These are phyloP conservation scores for Colletotrichum cordylinicola DNA, from an alignment of 2,329 filamentous ascomycete species.

Conservation along the genomic window DNA sequence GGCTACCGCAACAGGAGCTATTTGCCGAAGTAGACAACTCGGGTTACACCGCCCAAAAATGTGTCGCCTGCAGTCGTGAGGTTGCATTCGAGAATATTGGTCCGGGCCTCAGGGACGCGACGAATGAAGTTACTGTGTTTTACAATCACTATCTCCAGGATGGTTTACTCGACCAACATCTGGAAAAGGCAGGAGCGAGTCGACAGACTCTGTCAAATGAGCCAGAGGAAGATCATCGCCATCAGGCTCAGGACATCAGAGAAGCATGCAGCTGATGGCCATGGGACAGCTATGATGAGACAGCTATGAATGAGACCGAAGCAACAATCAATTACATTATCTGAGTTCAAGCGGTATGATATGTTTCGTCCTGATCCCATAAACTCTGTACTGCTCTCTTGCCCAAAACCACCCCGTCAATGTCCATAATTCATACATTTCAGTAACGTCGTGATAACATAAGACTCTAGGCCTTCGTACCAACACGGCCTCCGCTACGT, in stretches of 20 bases:
- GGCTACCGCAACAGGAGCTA: not conserved
- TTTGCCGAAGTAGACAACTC: not conserved
- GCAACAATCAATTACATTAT: slow-evolving; percentile 6
- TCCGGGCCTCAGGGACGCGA: not conserved
- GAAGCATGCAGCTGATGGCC: too few relatives aligned
- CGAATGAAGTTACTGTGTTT: not conserved
- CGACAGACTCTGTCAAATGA: too few relatives aligned
- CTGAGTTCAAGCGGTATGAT: not conserved
- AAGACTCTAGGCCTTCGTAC: not conserved
- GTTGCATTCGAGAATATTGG: not conserved
- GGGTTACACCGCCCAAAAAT: not conserved
- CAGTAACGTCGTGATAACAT: not conserved
- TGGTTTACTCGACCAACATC: not conserved
- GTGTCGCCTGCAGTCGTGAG: not conserved
- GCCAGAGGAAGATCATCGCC: too few relatives aligned
- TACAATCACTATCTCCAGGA: not conserved
- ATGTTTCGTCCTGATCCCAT: not conserved
- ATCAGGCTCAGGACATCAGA: too few relatives aligned
- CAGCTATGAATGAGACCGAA: not conserved
- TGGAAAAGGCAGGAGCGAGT: not conserved
- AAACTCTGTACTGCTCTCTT: not conserved
- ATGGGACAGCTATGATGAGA: too few relatives aligned
- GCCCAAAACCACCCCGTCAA: not conserved
- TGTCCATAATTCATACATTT: slow-evolving; percentile 6
- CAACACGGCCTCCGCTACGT: not conserved